Base-by-base conservation (phyloP, 495 filamentous ascomycete genomes). In the Aspergillus biplanus region DNA sequence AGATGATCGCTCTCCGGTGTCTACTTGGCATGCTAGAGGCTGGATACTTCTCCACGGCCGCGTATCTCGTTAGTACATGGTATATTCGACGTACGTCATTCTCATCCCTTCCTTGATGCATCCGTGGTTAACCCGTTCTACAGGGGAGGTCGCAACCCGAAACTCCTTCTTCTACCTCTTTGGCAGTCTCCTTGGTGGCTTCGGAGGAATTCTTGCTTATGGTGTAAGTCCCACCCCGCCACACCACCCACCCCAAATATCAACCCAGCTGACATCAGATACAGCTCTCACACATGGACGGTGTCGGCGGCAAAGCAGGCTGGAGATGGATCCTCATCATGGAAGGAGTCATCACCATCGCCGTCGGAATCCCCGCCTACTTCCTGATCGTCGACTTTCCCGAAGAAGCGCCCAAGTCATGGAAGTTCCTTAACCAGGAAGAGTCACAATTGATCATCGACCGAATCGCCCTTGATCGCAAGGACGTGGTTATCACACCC, bases 401-500 rank as follows among this genome's bases (percentile, higher is more conserved):
- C 0, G 80, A 84, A 16, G 63, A 76, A 15, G 65, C 77, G 0
- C 69, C 71, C 18, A 72, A 75, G 33, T 74, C 73, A 35, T 83
- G 78, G 79, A 65, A 67, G 12, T 85, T 85, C 63, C 66, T 86
- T 21, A 70, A 70, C 34, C 52, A 70, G 18, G 57, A 68, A 1
- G 81, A 86, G 68, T 65, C 70, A 4, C 71, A 70, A 9, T 83
- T 80, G 64, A 69, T 87, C 56, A 75, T 85, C 61, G 73, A 73
- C 4, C 74, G 78, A 7, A 79, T 87, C 33, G 65, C 86, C 33
- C 66, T 70, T 7, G 84, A 86, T 69, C 83, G 83, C 58, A 71
- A 75, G 44, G 85, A 88, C 64, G 75, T 79, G 11, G 62, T 73
- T 33, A 35, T 71, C 0, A 72, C 73, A 39, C 66, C 70, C 0